Base-by-base conservation (phyloP, 768 basidiomycete species). In the Mycena rosella region DNA sequence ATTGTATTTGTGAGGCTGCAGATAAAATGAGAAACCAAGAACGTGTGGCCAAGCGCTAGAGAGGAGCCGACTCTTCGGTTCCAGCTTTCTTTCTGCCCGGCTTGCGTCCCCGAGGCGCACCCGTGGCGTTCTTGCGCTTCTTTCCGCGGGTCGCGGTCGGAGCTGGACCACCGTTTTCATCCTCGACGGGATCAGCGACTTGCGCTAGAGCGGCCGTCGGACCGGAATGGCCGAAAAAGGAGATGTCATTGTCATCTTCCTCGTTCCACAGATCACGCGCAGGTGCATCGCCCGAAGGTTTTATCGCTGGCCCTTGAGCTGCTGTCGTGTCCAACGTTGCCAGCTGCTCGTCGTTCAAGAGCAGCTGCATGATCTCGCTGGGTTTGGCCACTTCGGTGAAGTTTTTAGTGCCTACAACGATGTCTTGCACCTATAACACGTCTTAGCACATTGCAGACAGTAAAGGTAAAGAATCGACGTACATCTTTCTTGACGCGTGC, bases 401-500 rank as follows among this genome's bases (percentile, higher is more conserved):
- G 68, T 89, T 95, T 80, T 98, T 98, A 81, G 94, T 96, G 58
- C 98, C 98, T 10, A 99, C 98, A 58, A 99, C 98, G 66, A 98
- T 97, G 73, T 99, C 98, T 89, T 99, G 98, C 6, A 99, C 96
- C 95, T 96, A 63, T 38, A 65, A 29, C 66, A 56, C 40, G 40
- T 51, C 29, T 53, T 22, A 62, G 58, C 54, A 47, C 27, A 44
- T 34, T 17, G 26, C 17, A 38, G 2, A 47, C 38, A 26, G 10
- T 10, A n/a, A 22, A 14, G 22, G 52, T 36, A 54, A 64, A 40
- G 80, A 55, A n/a, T n/a, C n/a, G 17, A 55, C 88, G 75, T 73
- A 95, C 96, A 75, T 98, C 96, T 89, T 98, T 98, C 84, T 98
- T 98, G 64, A 96, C 95, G 53, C 97, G 88, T 6, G 98, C 96